Evolutionary conservation across 2,329 filamentous ascomycete species (phyloP).

Genomic region (Sporothrix variecibatus): DNA sequence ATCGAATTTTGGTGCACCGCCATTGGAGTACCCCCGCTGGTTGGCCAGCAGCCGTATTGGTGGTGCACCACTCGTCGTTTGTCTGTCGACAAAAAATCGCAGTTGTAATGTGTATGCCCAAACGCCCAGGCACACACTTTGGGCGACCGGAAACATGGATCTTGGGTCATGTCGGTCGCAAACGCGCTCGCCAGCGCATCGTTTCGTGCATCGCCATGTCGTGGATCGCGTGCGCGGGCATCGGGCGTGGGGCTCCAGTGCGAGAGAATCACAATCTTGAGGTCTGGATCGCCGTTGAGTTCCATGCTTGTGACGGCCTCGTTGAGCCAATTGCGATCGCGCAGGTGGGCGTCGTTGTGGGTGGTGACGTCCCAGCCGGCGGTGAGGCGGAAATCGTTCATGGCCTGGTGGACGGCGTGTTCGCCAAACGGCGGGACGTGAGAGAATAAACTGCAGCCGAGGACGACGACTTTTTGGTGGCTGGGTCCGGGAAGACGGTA

Average conservation of each 20-base stretch:
- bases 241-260: conserved; percentile 47
- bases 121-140: conserved; percentile 50
- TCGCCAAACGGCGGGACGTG: conserved; percentile 42
- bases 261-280: conserved; percentile 43
- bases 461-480: conserved; percentile 33
- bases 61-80: background rate
- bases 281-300: conserved; percentile 27
- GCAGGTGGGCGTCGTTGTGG: conserved; percentile 43
- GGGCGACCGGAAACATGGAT: conserved; percentile 41
- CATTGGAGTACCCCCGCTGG: conserved; percentile 37
- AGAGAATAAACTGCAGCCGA: conserved; percentile 52
- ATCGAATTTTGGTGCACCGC: conserved; percentile 42
- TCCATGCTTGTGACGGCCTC: conserved; percentile 37
- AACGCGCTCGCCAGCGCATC: conserved; percentile 41
- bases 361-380: conserved; percentile 36
- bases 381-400: conserved; percentile 55
- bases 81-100: conserved; percentile 40
- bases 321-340: conserved; percentile 51
- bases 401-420: conserved; percentile 43
- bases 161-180: conserved; percentile 42
- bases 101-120: conserved; percentile 53
- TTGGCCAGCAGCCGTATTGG: conserved; percentile 37
- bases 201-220: conserved; percentile 32
- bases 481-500: conserved; percentile 35
- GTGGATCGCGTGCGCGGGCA: conserved; percentile 39